phyloP scores from a whole-genome alignment of 2,329 filamentous ascomycete species.

The Phialophora macrospora region DNA sequence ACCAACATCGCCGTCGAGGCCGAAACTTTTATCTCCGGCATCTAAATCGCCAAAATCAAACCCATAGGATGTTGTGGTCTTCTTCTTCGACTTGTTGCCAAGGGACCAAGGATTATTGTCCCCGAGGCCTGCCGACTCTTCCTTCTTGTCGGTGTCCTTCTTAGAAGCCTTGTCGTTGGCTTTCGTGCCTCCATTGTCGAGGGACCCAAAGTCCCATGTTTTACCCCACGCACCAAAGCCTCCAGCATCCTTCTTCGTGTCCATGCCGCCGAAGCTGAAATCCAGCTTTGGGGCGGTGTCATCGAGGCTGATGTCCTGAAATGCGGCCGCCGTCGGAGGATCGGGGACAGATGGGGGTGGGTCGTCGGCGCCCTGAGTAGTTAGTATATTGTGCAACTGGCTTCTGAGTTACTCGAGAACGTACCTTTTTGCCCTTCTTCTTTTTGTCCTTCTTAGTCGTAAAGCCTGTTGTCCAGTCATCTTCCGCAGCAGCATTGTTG shows the following conservation, averaged over 20 bases:
- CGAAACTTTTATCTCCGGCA: conserved; percentile 47
- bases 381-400: conserved; percentile 13
- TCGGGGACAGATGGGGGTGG: conserved; percentile 45
- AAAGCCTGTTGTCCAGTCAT: conserved; percentile 58
- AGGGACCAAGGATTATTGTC: conserved; percentile 50
- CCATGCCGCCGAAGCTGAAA: conserved; percentile 59
- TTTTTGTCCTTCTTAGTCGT: conserved; percentile 54
- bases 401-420: neutral
- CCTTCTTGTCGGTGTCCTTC: conserved; percentile 40
- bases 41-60: conserved; percentile 54
- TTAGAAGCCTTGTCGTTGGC: conserved; percentile 41
- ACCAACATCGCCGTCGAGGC: conserved; percentile 54
- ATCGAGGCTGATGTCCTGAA: conserved; percentile 71
- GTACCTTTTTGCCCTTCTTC: conserved; percentile 62
- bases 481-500: conserved; percentile 52
- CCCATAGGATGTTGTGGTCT: conserved; percentile 43
- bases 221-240: conserved; percentile 65
- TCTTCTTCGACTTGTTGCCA: conserved; percentile 46
- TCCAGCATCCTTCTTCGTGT: conserved; percentile 47
- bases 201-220: conserved; percentile 58
- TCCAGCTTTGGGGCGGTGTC: conserved; percentile 64
- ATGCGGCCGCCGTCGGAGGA: conserved; percentile 55
- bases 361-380: conserved; percentile 42
- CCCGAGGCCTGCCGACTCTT: conserved; percentile 37
- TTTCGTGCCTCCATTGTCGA: conserved; percentile 41